Conservation (phyloP, 2,329 filamentous ascomycete species). For the Phialemoniopsis sp. region DNA sequence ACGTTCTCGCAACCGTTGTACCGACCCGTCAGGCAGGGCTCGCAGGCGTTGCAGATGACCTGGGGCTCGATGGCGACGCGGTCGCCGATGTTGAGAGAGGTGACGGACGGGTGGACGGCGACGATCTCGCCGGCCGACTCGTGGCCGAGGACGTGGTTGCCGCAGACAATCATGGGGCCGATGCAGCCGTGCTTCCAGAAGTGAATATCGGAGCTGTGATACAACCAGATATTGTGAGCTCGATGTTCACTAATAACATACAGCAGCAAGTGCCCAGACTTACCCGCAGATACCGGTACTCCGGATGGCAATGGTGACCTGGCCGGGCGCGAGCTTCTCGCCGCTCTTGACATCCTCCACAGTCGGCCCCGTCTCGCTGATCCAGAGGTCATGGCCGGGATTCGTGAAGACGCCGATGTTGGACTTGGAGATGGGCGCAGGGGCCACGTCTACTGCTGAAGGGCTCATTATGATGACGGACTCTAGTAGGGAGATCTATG, state of each 20-base stretch:
- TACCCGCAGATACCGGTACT: slow-evolving; percentile 96
- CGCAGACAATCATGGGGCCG: slow-evolving; percentile 89
- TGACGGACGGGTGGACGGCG: slow-evolving; percentile 78
- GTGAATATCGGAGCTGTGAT: slow-evolving; percentile 78
- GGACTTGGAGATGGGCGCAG: slow-evolving; percentile 57
- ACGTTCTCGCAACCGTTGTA: slow-evolving; percentile 94
- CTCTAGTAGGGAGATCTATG: background rate
- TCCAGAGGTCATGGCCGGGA: slow-evolving; percentile 86
- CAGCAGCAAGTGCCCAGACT: too few relatives aligned
- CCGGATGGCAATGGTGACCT: slow-evolving; percentile 85
- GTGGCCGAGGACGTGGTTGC: slow-evolving; percentile 89
- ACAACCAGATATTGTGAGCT: slow-evolving; percentile 10
- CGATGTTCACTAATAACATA: too few relatives aligned
- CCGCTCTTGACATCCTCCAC: slow-evolving; percentile 69
- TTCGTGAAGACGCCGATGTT: slow-evolving; percentile 98
- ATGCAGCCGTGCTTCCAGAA: slow-evolving; percentile 97
- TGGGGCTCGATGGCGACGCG: slow-evolving; percentile 93
- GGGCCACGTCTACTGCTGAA: slow-evolving; percentile 5
- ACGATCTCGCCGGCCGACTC: slow-evolving; percentile 85
- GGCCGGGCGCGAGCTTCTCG: slow-evolving; percentile 67
- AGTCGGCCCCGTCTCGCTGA: slow-evolving; percentile 72
- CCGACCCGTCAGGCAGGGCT: slow-evolving; percentile 84
- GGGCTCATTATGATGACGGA: background rate
- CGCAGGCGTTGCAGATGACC: slow-evolving; percentile 85
- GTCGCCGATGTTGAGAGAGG: slow-evolving; percentile 74